Base-by-base conservation (phyloP, 2,329 filamentous ascomycete genomes). In the Pseudocercospora fuligena region DNA sequence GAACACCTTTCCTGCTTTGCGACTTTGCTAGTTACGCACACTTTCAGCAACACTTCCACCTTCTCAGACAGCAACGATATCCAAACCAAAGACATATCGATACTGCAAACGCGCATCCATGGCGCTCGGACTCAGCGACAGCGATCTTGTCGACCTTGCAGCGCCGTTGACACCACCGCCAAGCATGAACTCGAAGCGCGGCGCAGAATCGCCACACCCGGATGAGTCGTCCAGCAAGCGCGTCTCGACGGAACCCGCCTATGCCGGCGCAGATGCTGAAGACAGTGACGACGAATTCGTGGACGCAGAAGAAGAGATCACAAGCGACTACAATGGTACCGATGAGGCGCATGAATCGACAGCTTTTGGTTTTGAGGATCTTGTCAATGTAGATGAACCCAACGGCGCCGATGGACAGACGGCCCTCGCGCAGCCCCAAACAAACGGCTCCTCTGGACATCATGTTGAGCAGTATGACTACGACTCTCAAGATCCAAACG, bases 281-380 rank as follows among this genome's bases (percentile, higher is more conserved):
- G 67, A 69, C 19, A 56, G 47, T 40, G 67, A 71, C 8, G 67
- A 70, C 11, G 66, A 66, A 11, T 72, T 72, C 57, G 63, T 69
- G 16, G 71, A 73, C 56, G 72, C 69, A 12, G 54, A 64, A 29
- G 71, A 70, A 29, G 63, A 69, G 25, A 54, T 70, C n/a, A 27
- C n/a, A 9, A 19, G 47, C 25, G 43, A 56, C 60, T 16, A 49
- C 8, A 23, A 19, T 16, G 8, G 27, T 23, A 21, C 12, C 40
- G 27, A 31, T 27, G 14, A 9, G 6, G 21, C 40, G 12, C 8
- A 19, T 11, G 36, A 19, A 31, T 43, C 29, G 53, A n/a, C 53
- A 8, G 53, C 23, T 19, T 19, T 27, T 12, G 25, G 9, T 4
- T 27, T 58, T 25, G n/a, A n/a, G 5, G 56, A 58, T 40, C 19